These are phyloP conservation scores for Cladophialophora psammophila DNA, from an alignment of 2,329 filamentous ascomycete genomes.

Conservation along the genomic window DNA sequence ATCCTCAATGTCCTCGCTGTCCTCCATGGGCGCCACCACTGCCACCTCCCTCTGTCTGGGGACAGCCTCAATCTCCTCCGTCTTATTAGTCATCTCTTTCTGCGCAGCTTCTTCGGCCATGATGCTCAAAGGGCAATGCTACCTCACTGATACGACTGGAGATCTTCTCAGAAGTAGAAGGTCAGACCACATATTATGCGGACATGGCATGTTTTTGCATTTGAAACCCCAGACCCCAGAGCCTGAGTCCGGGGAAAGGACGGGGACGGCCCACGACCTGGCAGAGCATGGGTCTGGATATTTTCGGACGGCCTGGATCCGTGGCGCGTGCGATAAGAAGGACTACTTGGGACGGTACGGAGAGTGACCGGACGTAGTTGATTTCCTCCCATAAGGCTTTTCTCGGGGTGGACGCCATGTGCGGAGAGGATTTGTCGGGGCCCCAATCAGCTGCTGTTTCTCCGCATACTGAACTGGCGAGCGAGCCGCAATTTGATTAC, in stretches of 20 bases:
- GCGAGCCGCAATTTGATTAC: not conserved
- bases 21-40: not conserved
- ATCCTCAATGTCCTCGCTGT: constrained; percentile 19
- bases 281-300: not conserved
- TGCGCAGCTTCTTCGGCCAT: constrained; percentile 14
- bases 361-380: not conserved
- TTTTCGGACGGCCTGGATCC: constrained; percentile 1
- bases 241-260: constrained; percentile 16
- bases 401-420: not conserved
- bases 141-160: not conserved
- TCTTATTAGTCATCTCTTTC: constrained; percentile 16
- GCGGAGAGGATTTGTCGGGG: not conserved
- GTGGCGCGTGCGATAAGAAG: constrained; percentile 2
- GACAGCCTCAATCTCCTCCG: constrained; percentile 15
- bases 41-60: not conserved
- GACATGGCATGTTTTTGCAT: constrained; percentile 13
- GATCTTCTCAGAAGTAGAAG: not conserved
- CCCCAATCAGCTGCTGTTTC: constrained; percentile 1
- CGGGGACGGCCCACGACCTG: constrained; percentile 18
- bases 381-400: not conserved
- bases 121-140: not conserved
- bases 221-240: constrained; percentile 22
- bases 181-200: constrained; percentile 1
- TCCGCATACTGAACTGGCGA: not conserved
- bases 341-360: not conserved